Conservation (phyloP, 2,329 filamentous ascomycete genomes). For the Chaetomiaceae sp. region DNA sequence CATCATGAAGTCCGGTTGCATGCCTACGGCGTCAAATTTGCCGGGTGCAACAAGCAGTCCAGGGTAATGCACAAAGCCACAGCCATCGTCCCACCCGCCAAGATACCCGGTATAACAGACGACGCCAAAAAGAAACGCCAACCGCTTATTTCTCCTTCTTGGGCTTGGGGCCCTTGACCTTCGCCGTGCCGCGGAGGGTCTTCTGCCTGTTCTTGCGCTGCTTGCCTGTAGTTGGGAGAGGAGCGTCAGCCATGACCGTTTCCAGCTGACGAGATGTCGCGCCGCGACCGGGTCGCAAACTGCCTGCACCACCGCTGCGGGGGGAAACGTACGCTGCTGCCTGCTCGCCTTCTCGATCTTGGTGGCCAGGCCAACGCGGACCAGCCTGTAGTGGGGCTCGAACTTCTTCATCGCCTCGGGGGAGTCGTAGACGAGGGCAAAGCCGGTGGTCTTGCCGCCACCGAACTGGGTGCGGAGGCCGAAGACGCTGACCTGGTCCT, state of each 20-base stretch:
- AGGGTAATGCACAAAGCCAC: slow-evolving; percentile 35
- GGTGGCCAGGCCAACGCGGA: slow-evolving; percentile 84
- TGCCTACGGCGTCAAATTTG: slow-evolving; percentile 23
- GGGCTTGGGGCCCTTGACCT: slow-evolving; percentile 91
- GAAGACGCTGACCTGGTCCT: slow-evolving; percentile 97
- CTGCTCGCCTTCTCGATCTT: slow-evolving; percentile 97
- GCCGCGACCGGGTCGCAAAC: background rate
- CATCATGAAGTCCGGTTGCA: slow-evolving; percentile 26
- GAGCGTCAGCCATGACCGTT: slow-evolving; percentile 14
- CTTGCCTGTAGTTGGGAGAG: slow-evolving; percentile 67
- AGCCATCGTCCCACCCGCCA: slow-evolving; percentile 31
- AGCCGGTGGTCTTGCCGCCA: slow-evolving; percentile 99
- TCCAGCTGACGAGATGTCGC: background rate
- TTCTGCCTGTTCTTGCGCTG: slow-evolving; percentile 99
- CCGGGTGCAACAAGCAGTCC: slow-evolving; percentile 27
- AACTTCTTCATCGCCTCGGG: slow-evolving; percentile 99
- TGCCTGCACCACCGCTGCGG: background rate
- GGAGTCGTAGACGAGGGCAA: slow-evolving; percentile 98
- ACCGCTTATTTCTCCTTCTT: slow-evolving; percentile 86
- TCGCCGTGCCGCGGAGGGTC: slow-evolving; percentile 95
- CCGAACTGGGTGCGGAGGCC: slow-evolving; percentile 98
- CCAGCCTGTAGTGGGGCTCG: slow-evolving; percentile 95
- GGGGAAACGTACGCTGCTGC: slow-evolving; percentile 86
- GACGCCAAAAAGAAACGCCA: slow-evolving; percentile 32
- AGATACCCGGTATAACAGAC: slow-evolving; percentile 28